Base-by-base conservation (phyloP, 1,139 yeast genomes). In the Geotrichum candidum region DNA sequence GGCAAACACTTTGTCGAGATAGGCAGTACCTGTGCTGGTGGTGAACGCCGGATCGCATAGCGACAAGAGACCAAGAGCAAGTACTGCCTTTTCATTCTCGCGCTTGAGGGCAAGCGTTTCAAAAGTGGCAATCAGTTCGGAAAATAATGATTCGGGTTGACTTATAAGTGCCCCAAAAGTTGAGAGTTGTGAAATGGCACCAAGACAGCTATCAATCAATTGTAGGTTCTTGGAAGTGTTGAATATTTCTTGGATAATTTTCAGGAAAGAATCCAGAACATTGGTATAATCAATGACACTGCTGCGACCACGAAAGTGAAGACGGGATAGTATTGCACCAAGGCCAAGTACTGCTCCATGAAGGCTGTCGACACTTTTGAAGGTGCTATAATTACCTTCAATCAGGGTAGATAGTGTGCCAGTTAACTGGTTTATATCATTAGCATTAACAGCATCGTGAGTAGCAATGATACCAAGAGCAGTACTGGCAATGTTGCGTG, bases 1-100 rank as follows among this genome's bases (percentile, higher is more conserved):
- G 4, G 82, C 86, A 68, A 80, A 84, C 1, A 90, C 70, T 0
- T 76, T 68, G 11, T 78, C 72, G 63, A 85, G 86, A 65, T 63
- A 63, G 38, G 77, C 77, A 0, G 68, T 66, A 5, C 69, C 74
- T 23, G 50, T 50, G 18, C 23, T 45, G 18, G 41, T 50, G 15
- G 5, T 35, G 53, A 60, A 60, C 0, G 66, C 61, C 4, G 63
- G 60, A 31, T 76, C 74, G 7, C 84, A 77, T 51, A 88, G 69
- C 0, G 88, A 77, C 1, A 89, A 68, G 61, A 80, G 77, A 0
- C 90, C 83, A 69, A 86, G 78, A 0, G 88, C 76, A 54, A 82
- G 69, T 1, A 85, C 80, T 0, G 92, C 82, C 48, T 74, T 76
- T 66, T 90, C 96, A 65, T 86, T 86, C 59, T 80, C 78, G 59